These are phyloP conservation scores for Blastomyces parvus DNA, from an alignment of 2,329 filamentous ascomycete genomes.

Conservation along the genomic window DNA sequence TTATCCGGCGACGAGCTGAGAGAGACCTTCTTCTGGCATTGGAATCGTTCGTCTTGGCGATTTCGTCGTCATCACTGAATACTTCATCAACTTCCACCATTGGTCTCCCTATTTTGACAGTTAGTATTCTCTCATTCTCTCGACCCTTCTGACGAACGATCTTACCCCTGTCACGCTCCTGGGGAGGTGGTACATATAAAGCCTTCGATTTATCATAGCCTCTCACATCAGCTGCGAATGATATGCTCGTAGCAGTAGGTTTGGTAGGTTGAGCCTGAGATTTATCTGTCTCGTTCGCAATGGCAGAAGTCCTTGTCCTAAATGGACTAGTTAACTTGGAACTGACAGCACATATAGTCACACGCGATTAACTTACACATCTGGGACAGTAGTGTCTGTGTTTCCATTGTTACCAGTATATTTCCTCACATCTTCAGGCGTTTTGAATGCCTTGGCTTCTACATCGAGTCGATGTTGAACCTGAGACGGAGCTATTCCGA, in stretches of 20 bases:
- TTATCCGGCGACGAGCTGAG: slow-evolving; percentile 2
- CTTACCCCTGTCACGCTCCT: slow-evolving; percentile 6
- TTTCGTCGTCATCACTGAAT: slow-evolving; percentile 3
- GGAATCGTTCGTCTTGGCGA: slow-evolving; percentile 5
- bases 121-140: neutral
- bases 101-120: neutral
- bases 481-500: neutral
- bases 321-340: neutral
- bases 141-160: neutral
- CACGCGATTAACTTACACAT: neutral
- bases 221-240: slow-evolving; percentile 5
- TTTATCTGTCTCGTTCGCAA: neutral
- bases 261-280: neutral
- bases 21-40: slow-evolving; percentile 3
- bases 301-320: neutral
- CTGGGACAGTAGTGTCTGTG: neutral
- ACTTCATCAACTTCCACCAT: slow-evolving; percentile 3
- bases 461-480: slow-evolving; percentile 3
- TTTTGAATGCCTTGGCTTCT: neutral
- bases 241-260: neutral
- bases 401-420: neutral
- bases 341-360: neutral
- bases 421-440: neutral
- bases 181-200: neutral
- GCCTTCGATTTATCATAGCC: slow-evolving; percentile 7